Base-by-base conservation (phyloP, 2,329 filamentous ascomycete species). In the Epichloe sibirici region DNA sequence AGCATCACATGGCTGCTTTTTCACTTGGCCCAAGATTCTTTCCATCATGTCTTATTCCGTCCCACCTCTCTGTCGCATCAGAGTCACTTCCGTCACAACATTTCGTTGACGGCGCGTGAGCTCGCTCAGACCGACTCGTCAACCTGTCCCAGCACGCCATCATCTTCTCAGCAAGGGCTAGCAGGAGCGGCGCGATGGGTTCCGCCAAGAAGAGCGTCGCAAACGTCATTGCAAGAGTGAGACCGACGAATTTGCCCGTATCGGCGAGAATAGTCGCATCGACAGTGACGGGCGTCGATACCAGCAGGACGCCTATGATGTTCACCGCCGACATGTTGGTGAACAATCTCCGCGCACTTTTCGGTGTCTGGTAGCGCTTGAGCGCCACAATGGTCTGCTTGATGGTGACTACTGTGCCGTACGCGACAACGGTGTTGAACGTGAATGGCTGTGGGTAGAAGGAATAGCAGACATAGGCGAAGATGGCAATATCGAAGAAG, bases 301-400 rank as follows among this genome's bases (percentile, higher is more conserved):
- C 57, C 17, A 59, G 48, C 17, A 59, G 46, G 39, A 59, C 51
- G 35, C 56, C 57, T 1, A 57, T 43, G n/a, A 59, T 57, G 42
- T 59, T 59, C 40, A 58, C 54, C 17, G 55, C 56, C 11, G 57
- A 49, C 56, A 59, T 59, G 53, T 59, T 58, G 37, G 56, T 59
- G 25, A 59, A 59, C 11, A 59, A 44, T 8, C 57, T 51, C 2
- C 55, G 45, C 8, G 57, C 57, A 47, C 53, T 54, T 47, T 58
- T 58, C 15, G 52, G 43, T 11, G 56, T 59, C 56, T 59, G 56
- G 49, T 59, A 59, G n/a, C 57, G 55, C 50, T 58, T 57, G 21
- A 52, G 53, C 8, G 56, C 56, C 17, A 59, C 40, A 35, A 59
- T 53, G 49, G 53, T 49, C 49, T 59, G 57, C 49, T 58, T 59